Conservation (phyloP, 192 early-diverging fungal species). For the Coemansia sp. region DNA sequence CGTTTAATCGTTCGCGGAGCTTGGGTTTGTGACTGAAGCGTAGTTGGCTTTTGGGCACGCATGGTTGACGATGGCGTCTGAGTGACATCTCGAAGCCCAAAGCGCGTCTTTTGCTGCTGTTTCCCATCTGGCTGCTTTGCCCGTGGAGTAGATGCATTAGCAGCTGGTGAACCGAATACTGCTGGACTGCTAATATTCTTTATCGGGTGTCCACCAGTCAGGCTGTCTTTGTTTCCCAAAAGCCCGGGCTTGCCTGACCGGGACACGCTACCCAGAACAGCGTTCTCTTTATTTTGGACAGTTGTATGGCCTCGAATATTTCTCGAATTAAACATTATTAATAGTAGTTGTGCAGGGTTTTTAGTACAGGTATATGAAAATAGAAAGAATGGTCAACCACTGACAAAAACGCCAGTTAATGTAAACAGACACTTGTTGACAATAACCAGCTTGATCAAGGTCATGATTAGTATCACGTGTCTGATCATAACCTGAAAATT, state of each 20-base stretch:
- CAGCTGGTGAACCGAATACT: conserved; percentile 21
- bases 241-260: conserved; percentile 31
- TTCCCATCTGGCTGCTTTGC: conserved; percentile 21
- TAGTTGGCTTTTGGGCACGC: conserved; percentile 4
- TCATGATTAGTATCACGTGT: neutral
- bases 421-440: conserved; percentile 2
- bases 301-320: conserved; percentile 16
- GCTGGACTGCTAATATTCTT: conserved; percentile 7
- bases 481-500: neutral
- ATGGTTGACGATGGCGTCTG: conserved; percentile 22
- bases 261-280: conserved; percentile 19
- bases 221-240: conserved; percentile 15
- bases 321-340: conserved; percentile 34
- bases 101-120: conserved; percentile 13
- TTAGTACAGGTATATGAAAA: neutral
- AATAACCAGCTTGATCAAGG: neutral
- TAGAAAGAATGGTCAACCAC: neutral
- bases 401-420: neutral
- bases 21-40: conserved; percentile 7
- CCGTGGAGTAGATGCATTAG: conserved; percentile 24
- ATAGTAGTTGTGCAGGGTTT: too few species aligned
- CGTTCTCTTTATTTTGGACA: conserved; percentile 46
- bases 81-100: conserved; percentile 26
- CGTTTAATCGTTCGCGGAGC: conserved; percentile 26
- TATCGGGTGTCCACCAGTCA: neutral